Conservation (phyloP, 345 rosid genomes). For the Melaleuca quinquenervia region DNA sequence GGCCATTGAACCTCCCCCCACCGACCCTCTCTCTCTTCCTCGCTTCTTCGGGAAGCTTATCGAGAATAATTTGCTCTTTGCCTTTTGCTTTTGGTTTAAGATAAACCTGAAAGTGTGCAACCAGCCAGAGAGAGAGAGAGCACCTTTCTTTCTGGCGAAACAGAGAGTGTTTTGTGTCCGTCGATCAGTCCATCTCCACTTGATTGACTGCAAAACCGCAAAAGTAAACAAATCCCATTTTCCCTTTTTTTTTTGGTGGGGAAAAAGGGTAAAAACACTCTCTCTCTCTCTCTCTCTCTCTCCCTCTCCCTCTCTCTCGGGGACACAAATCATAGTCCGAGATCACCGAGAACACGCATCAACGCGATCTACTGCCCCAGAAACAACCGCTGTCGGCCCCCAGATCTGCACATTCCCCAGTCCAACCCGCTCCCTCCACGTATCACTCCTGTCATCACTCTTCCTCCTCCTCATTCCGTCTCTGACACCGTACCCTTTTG, state of each 20-base stretch:
- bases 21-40: not conserved
- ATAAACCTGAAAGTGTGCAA: not conserved
- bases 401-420: constrained; percentile 13
- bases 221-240: not conserved
- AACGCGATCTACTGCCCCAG: not conserved
- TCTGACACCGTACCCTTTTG: not conserved
- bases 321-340: not conserved
- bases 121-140: not conserved
- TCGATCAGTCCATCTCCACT: not conserved
- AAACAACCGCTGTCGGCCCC: not conserved
- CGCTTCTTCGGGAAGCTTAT: not conserved
- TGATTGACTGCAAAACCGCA: not conserved
- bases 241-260: not conserved
- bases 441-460: too few relatives aligned
- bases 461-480: not conserved
- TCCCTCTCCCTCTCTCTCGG: not conserved
- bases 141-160: not conserved
- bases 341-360: not conserved
- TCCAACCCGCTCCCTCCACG: not conserved
- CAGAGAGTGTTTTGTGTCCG: not conserved
- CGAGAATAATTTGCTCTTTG: not conserved
- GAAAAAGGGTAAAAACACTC: not conserved
- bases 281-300: not conserved
- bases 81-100: not conserved
- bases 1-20: not conserved